A percentile compares a stretch with the other conserved stretches of the same genome.
phyloP scores from a whole-genome alignment of 2,329 filamentous ascomycete species.

The Verticillium nubilum region DNA sequence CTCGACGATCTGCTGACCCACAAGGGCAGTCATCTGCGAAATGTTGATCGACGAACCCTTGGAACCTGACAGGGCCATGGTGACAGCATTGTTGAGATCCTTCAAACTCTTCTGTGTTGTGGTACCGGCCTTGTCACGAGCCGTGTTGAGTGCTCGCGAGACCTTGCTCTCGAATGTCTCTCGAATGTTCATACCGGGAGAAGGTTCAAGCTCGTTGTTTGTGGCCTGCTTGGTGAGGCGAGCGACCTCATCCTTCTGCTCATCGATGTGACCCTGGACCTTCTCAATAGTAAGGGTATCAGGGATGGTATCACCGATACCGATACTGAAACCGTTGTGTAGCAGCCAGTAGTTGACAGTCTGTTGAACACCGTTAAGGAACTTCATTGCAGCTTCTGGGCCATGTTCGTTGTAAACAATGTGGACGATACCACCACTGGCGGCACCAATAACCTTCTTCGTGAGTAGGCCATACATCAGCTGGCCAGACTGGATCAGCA shows the following conservation, averaged over 20 bases:
- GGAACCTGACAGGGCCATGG: conserved; percentile 93
- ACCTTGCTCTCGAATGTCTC: conserved; percentile 98
- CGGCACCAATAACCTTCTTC: conserved; percentile 92
- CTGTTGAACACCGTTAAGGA: conserved; percentile 92
- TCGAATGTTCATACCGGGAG: conserved; percentile 97
- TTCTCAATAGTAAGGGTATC: conserved; percentile 77
- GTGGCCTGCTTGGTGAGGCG: conserved; percentile 73
- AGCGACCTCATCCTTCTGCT: conserved; percentile 76
- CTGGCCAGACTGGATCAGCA: conserved; percentile 81
- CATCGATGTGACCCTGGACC: conserved; percentile 76
- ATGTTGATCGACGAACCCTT: conserved; percentile 99
- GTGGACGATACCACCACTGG: conserved; percentile 86
- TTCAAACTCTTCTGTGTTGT: conserved; percentile 89
- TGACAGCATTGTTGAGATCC: conserved; percentile 92
- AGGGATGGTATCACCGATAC: conserved; percentile 96
- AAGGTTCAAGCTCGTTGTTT: conserved; percentile 79
- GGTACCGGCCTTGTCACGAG: conserved; percentile 93
- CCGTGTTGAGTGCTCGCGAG: conserved; percentile 86
- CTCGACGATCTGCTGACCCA: conserved; percentile 97
- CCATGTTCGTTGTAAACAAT: conserved; percentile 95
- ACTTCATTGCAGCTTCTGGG: conserved; percentile 77
- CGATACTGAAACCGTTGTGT: conserved; percentile 94
- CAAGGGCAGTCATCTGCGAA: conserved; percentile 97
- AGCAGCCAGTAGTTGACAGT: conserved; percentile 97
- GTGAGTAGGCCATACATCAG: conserved; percentile 85